Conservation (phyloP, 768 basidiomycete species). For the Lactarius quietus region DNA sequence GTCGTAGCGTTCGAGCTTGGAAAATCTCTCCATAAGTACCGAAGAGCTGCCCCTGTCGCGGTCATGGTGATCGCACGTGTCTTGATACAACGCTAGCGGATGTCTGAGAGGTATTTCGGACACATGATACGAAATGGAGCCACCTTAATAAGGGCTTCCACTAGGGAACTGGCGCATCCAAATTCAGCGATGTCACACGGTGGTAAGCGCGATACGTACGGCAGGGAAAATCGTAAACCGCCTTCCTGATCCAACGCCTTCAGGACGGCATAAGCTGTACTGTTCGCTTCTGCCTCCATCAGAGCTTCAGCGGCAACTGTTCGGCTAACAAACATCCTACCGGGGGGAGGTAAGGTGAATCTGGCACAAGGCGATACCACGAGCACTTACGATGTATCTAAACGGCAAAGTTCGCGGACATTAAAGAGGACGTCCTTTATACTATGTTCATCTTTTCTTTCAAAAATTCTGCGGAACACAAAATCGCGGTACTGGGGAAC, state of each 20-base stretch:
- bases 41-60: constrained; percentile 49
- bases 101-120: neutral
- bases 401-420: constrained; percentile 65
- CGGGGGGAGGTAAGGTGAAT: constrained; percentile 1
- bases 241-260: constrained; percentile 63
- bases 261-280: constrained; percentile 63
- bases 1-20: constrained; percentile 56
- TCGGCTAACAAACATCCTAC: constrained; percentile 76
- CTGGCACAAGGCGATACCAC: constrained; percentile 12
- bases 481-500: constrained; percentile 68
- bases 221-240: constrained; percentile 62
- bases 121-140: neutral
- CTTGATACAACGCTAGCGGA: constrained; percentile 59
- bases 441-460: constrained; percentile 54
- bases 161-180: constrained; percentile 41
- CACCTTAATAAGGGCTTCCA: constrained; percentile 69
- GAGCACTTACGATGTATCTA: constrained; percentile 58
- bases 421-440: constrained; percentile 64
- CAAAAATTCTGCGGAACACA: constrained; percentile 86
- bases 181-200: neutral
- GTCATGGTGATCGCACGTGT: constrained; percentile 59
- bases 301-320: constrained; percentile 82
- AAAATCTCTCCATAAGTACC: constrained; percentile 64
- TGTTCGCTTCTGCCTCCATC: constrained; percentile 74
- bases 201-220: constrained; percentile 40